Percentiles rank a stretch among this genome's conserved stretches.
These are phyloP conservation scores for Talaromyces islandicus DNA, from an alignment of 2,329 filamentous ascomycete species.

Conservation along the genomic window DNA sequence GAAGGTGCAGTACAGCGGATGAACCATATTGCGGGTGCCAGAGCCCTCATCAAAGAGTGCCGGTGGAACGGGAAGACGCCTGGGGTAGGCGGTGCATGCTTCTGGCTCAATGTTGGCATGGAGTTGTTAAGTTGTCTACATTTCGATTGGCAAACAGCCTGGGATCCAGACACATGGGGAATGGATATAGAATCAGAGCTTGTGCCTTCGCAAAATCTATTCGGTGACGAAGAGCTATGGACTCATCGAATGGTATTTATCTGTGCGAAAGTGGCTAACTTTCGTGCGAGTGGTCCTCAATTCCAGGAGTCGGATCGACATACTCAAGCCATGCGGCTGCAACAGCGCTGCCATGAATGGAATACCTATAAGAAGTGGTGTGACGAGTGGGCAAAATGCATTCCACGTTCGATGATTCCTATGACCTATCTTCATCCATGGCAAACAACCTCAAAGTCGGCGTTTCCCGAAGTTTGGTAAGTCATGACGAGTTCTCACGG, in stretches of 20 bases:
- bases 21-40: slow-evolving; percentile 80
- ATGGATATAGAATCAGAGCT: slow-evolving; percentile 68
- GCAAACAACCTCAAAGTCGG: slow-evolving; percentile 62
- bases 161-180: slow-evolving; percentile 87
- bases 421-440: slow-evolving; percentile 68
- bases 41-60: slow-evolving; percentile 82
- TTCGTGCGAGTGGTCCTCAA: slow-evolving; percentile 63
- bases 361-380: slow-evolving; percentile 71
- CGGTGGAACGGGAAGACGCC: slow-evolving; percentile 75
- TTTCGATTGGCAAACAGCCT: slow-evolving; percentile 79
- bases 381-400: slow-evolving; percentile 71
- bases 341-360: slow-evolving; percentile 70
- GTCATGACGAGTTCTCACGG: slow-evolving; percentile 21
- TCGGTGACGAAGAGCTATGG: slow-evolving; percentile 74
- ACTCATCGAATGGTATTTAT: slow-evolving; percentile 85
- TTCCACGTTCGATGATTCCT: slow-evolving; percentile 81
- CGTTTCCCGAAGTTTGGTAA: slow-evolving; percentile 82
- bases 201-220: slow-evolving; percentile 40
- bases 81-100: slow-evolving; percentile 80
- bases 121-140: slow-evolving; percentile 84
- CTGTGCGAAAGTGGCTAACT: slow-evolving; percentile 79
- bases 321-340: slow-evolving; percentile 55
- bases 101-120: slow-evolving; percentile 89
- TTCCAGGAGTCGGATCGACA: slow-evolving; percentile 54
- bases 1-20: slow-evolving; percentile 73